A percentile compares a stretch with the other conserved stretches of the same genome.
phyloP scores from a whole-genome alignment of 805 yeast species.

The Blastobotrys chiropterorum region DNA sequence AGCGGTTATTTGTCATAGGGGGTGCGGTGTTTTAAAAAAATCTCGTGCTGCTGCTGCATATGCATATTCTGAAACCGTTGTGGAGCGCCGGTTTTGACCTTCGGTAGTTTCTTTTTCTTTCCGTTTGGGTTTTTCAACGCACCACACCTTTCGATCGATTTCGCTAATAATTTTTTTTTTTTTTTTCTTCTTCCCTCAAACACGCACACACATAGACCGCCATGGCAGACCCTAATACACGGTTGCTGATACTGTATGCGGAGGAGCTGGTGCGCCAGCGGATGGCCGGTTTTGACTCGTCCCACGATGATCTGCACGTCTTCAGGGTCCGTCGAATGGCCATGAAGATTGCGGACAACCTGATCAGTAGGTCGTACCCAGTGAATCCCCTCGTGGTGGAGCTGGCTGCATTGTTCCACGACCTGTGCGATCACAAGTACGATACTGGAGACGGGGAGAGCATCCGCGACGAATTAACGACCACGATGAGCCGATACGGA shows the following conservation, averaged over 20 bases:
- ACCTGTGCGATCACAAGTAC: conserved; percentile 30
- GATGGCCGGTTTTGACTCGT: conserved; percentile 28
- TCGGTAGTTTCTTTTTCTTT: neutral
- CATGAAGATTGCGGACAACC: conserved; percentile 18
- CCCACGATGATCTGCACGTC: conserved; percentile 30
- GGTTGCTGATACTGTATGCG: conserved; percentile 6
- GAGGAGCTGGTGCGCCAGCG: conserved; percentile 14
- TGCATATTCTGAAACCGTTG: neutral
- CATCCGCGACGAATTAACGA: conserved; percentile 10
- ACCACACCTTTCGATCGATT: neutral
- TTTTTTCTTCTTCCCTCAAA: neutral
- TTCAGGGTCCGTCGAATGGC: conserved; percentile 28
- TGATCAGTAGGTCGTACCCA: conserved; percentile 5
- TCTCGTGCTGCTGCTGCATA: too few species aligned
- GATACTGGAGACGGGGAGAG: conserved; percentile 10
- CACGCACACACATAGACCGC: neutral
- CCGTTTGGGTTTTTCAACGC: neutral
- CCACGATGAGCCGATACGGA: conserved; percentile 14
- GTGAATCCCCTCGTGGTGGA: conserved; percentile 26
- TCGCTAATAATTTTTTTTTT: neutral
- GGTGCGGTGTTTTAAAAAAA: conserved; percentile 66
- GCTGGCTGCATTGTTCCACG: conserved; percentile 31
- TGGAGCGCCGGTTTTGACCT: neutral
- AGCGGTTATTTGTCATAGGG: conserved; percentile 64
- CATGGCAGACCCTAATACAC: neutral